These are phyloP conservation scores for Trebouxia gelatinosa DNA, from an alignment of 163 green algal species.

Conservation along the genomic window DNA sequence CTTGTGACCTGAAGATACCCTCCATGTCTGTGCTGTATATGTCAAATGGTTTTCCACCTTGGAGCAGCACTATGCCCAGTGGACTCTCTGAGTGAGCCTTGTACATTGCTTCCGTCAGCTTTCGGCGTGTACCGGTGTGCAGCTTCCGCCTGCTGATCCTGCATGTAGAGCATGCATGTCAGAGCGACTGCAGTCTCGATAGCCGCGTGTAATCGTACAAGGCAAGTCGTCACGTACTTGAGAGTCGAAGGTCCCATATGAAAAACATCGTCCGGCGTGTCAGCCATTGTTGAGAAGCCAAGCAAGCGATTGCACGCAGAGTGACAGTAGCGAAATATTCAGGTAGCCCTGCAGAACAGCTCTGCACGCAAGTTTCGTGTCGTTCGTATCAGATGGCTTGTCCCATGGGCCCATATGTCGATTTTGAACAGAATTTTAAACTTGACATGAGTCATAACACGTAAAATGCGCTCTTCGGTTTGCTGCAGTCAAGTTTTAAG, in stretches of 20 bases:
- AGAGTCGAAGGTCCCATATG: conserved; percentile 41
- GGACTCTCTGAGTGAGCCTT: conserved; percentile 36
- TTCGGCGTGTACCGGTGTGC: conserved; percentile 43
- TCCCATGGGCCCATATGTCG: no score
- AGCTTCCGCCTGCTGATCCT: conserved; percentile 51
- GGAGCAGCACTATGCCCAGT: conserved; percentile 54
- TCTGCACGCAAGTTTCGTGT: no score
- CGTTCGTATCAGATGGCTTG: no score
- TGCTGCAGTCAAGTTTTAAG: no score
- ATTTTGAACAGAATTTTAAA: no score
- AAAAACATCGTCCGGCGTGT: conserved; percentile 26
- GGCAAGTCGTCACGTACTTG: conserved; percentile 17
- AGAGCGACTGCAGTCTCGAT: not conserved
- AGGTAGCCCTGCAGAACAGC: no score
- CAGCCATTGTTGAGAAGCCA: no score
- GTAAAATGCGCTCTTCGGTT: no score
- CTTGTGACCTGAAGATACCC: conserved; percentile 45
- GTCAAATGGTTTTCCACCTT: conserved; percentile 22
- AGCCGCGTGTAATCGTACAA: not conserved
- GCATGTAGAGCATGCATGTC: no score
- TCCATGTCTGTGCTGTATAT: conserved; percentile 53
- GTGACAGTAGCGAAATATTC: no score
- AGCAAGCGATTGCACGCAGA: no score
- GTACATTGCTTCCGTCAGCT: conserved; percentile 43
- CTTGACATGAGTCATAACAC: no score